A percentile compares a stretch with the other conserved stretches of the same genome.
Conservation (phyloP, 2,329 filamentous ascomycete genomes). For the Clarireedia hainanense region DNA sequence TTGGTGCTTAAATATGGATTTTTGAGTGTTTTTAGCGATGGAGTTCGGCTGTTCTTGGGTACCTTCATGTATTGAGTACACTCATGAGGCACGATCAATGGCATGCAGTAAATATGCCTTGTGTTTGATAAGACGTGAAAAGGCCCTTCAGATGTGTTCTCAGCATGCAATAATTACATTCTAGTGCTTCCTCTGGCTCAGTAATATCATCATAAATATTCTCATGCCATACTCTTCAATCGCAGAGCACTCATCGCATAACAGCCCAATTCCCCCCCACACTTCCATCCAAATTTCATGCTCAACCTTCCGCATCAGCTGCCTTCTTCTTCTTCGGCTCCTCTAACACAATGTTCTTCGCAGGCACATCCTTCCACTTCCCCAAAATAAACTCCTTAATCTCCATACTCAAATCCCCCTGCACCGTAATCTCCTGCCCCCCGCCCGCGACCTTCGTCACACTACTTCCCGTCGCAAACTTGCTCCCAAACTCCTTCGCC, state of each 20-base stretch:
- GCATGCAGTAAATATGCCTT: neutral
- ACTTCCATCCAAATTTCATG: neutral
- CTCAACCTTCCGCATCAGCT: slow-evolving; percentile 13
- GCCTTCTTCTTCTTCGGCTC: slow-evolving; percentile 96
- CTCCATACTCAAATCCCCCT: slow-evolving; percentile 94
- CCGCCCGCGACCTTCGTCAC: slow-evolving; percentile 84
- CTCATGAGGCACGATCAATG: neutral
- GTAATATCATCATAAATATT: neutral
- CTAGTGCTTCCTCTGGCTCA: neutral
- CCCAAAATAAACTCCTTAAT: slow-evolving; percentile 85
- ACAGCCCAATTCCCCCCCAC: neutral
- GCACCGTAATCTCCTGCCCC: slow-evolving; percentile 94
- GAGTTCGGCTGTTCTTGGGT: neutral
- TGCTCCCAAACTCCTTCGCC: slow-evolving; percentile 95
- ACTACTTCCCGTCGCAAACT: slow-evolving; percentile 88
- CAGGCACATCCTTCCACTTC: slow-evolving; percentile 82
- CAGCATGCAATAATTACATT: too few relatives aligned
- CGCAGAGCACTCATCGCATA: neutral
- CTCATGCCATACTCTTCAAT: neutral
- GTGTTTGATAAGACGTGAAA: neutral
- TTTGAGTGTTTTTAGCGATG: neutral
- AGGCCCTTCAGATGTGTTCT: too few relatives aligned
- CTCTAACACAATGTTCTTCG: slow-evolving; percentile 89
- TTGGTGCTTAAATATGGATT: neutral
- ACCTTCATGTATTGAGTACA: neutral